Evolutionary conservation across 140 eudicot species (phyloP), one percentile per base, ranked within the genome.

Genomic region (Oenanthe javanica): DNA sequence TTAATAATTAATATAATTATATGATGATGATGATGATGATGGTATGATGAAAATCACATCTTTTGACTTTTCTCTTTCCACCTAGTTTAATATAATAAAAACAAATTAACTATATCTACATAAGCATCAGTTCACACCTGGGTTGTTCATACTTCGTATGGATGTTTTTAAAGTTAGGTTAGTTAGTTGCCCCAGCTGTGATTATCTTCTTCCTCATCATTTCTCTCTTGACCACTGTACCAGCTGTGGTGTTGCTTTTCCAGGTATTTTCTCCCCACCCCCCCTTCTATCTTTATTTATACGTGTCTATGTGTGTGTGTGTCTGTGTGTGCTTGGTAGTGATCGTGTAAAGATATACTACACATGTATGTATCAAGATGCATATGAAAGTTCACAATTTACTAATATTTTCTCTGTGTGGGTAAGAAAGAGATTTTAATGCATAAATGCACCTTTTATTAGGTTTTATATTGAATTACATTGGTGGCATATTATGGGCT

Each of bases 121-220:
- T 61, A 1, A 21, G 12, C 66, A 23, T 61, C 36, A 40, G 25
- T 55, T 72, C 31, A 63, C 48, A 71, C 48, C 16, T 71, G 76
- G 38, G 47, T 21, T 23, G 71, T 76, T 78, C 16, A 42, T 51
- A 4, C n/a, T n/a, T n/a, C n/a, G n/a, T 15, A 31, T 47, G 81
- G 96, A 87, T 79, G 85, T 77, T 66, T 69, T 88, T 8, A 84
- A 84, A 1, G 88, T 89, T 43, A 79, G 94, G 87, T 64, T 92
- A 67, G 98, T 92, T 80, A 90, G 94, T 64, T 94, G 98, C 79
- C 97, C 98, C 52, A 92, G 90, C 84, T 94, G 98, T 81, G 87
- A 87, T 45, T 92, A 92, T 88, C 88, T 90, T 77, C 90, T 94
- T 15, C 92, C 96, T 8, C 96, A 85, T 79, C 90, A 84, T 23